Base-by-base conservation (phyloP, 2,329 filamentous ascomycete genomes). In the Ophiostoma pallidulum region DNA sequence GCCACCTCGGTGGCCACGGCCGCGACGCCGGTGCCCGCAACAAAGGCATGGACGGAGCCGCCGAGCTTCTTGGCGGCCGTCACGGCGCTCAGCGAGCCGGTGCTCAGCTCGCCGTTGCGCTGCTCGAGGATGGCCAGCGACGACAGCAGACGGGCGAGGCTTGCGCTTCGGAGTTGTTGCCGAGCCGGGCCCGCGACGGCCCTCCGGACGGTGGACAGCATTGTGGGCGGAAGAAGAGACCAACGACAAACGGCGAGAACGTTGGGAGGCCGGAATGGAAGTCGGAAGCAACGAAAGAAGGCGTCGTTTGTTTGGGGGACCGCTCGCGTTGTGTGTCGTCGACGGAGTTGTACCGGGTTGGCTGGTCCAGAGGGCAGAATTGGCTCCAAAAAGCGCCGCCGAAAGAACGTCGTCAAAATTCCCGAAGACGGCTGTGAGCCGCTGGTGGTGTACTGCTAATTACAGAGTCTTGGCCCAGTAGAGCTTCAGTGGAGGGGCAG, bases 51-150 rank as follows among this genome's bases (percentile, higher is more conserved):
- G 44, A 98, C 74, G 6, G 84, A 71, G 4, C 90, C 91, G 48
- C 91, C 91, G 8, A 97, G 69, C 65, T 90, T 90, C 65, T 84
- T 77, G 18, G 89, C 91, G 8, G 92, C 92, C 8, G 86, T 85
- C 50, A 97, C 77, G 38, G 89, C 84, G 60, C 86, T 86, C 48
- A 96, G 72, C 5, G 90, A 96, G 19, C 85, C 83, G 52, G 76
- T 68, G 62, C 87, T 89, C 55, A 98, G 77, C 68, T 89, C 83
- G 53, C 92, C 92, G 59, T 94, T 85, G 59, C 83, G 81, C 68
- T 97, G 92, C 69, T 98, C 92, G 53, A 98, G 78, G 46, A 98
- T 73, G 39, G 91, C 91, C 48, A 98, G 77, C 31, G 90, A 92
- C 43, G 90, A 96, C 50, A 94, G 75, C 52, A 94, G 72, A 58